Percentiles rank a stretch among this genome's conserved stretches.
Evolutionary conservation across 148 eudicot species (phyloP).

Genomic region (Talinum fruticosum): DNA sequence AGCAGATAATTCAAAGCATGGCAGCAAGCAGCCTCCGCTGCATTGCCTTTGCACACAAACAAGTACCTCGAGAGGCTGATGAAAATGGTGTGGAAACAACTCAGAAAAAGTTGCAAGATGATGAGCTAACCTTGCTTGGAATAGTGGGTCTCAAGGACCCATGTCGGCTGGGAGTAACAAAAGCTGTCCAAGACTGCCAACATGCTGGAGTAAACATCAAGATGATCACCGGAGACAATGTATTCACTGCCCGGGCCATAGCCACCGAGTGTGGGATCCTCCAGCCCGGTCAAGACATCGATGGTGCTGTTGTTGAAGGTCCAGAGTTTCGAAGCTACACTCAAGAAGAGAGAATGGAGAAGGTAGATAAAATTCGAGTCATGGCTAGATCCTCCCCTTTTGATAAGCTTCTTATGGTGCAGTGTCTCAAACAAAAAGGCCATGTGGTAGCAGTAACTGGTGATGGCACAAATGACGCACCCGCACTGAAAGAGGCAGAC

Average conservation of each 20-base stretch:
- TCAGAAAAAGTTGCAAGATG: conserved; percentile 5
- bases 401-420: conserved; percentile 52
- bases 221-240: conserved; percentile 51
- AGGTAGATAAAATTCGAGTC: conserved; percentile 21
- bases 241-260: conserved; percentile 46
- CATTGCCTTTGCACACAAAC: conserved; percentile 39
- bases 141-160: conserved; percentile 62
- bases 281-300: conserved; percentile 16
- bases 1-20: conserved; percentile 32
- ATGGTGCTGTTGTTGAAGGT: conserved; percentile 42
- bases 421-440: conserved; percentile 40
- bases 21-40: conserved; percentile 40
- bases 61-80: neutral
- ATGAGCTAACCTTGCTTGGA: conserved; percentile 59
- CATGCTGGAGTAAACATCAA: conserved; percentile 45
- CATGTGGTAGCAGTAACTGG: conserved; percentile 55
- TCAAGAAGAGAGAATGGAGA: conserved; percentile 24
- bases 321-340: conserved; percentile 33
- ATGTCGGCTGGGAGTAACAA: conserved; percentile 43
- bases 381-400: conserved; percentile 54
- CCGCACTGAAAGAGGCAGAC: conserved; percentile 47
- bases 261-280: conserved; percentile 48
- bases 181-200: conserved; percentile 37
- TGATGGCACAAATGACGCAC: conserved; percentile 50
- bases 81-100: neutral